Base-by-base conservation (phyloP, 2,329 filamentous ascomycete species). In the Fusarium pilosicola region DNA sequence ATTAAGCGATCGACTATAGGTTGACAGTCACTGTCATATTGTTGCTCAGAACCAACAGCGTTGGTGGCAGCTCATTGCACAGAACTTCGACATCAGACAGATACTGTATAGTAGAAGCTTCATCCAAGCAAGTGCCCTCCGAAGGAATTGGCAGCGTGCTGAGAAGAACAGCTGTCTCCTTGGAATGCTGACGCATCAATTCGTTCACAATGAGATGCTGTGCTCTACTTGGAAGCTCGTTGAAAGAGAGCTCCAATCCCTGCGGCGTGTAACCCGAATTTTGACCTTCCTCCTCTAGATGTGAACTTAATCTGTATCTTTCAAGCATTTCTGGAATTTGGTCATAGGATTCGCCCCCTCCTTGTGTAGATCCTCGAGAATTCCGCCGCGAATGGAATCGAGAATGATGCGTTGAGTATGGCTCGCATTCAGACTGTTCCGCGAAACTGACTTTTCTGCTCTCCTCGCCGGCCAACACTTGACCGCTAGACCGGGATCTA, bases 131-230 rank as follows among this genome's bases (percentile, higher is more conserved):
- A 0, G 94, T 97, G 0, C 93, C 94, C 71, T 95, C 92, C 14
- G 91, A 86, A 0, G 94, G 94, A 59, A 94, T 94, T 3, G 94
- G 95, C 44, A 97, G 84, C 30, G 95, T 97, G 3, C 93, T 97
- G 75, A 97, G 92, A 22, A 96, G 83, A 1, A 97, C 94, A 0
- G 93, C 93, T 3, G 94, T 94, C 26, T 93, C 87, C 44, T 81
- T 81, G 74, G 92, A 94, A 70, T 94, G 85, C 66, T 87, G 86
- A 7, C 88, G 86, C 84, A 97, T 95, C 73, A 97, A 84, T 80
- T 97, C 94, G 80, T 97, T 97, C 22, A 97, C 83, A 34, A 97
- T 95, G 41, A 97, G 83, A 81, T 97, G 94, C 80, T 97, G 94
- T 5, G 94, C 94, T 22, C 94, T 90, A 76, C 92, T 94, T 0